phyloP scores from a whole-genome alignment of 768 basidiomycete species.

The Naganishia friedmannii region DNA sequence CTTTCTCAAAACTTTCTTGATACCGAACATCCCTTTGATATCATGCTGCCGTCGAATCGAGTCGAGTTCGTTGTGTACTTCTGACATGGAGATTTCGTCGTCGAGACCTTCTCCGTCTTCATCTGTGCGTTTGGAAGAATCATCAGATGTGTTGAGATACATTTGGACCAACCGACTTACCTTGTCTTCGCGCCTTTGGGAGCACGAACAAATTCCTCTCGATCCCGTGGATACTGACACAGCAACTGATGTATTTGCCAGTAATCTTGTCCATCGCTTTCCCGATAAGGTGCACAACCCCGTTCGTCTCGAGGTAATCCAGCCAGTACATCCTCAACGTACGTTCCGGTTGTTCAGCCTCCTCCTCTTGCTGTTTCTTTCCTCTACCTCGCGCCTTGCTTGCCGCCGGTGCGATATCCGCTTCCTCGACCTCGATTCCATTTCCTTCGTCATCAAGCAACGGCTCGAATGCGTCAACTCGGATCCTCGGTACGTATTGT shows the following conservation, averaged over 20 bases:
- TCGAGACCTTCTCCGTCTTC: slow-evolving; percentile 67
- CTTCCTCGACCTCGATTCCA: slow-evolving; percentile 26
- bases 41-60: slow-evolving; percentile 67
- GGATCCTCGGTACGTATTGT: slow-evolving; percentile 29
- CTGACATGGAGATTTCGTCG: slow-evolving; percentile 64
- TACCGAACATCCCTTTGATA: slow-evolving; percentile 68
- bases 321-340: slow-evolving; percentile 91
- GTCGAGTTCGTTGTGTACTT: slow-evolving; percentile 82
- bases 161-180: slow-evolving; percentile 40
- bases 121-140: slow-evolving; percentile 48
- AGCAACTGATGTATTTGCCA: slow-evolving; percentile 67
- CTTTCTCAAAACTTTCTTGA: slow-evolving; percentile 79
- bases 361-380: slow-evolving; percentile 58
- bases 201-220: slow-evolving; percentile 88
- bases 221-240: slow-evolving; percentile 77
- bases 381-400: background rate
- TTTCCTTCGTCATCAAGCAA: slow-evolving; percentile 31
- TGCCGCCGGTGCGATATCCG: slow-evolving; percentile 14
- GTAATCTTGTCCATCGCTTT: slow-evolving; percentile 79
- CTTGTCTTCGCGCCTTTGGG: slow-evolving; percentile 67
- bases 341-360: slow-evolving; percentile 60
- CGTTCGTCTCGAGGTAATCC: slow-evolving; percentile 80
- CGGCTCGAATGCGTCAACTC: slow-evolving; percentile 39
- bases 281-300: slow-evolving; percentile 81
- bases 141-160: background rate